A percentile compares a stretch with the other conserved stretches of the same genome.
Conservation (phyloP, 2,329 filamentous ascomycete species). For the Madurella fahalii region DNA sequence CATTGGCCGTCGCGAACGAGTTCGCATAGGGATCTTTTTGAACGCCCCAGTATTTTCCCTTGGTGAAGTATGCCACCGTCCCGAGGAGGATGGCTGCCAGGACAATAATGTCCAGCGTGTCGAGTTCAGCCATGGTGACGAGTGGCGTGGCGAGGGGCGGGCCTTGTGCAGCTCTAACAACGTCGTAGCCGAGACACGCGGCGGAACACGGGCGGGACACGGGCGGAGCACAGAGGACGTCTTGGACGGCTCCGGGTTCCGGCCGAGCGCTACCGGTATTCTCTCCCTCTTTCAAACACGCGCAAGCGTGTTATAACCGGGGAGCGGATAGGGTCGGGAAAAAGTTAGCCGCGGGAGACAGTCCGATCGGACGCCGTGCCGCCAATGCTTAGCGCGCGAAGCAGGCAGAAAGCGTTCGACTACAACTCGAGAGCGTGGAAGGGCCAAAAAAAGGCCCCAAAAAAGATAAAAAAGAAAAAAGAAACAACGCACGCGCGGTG, state of each 20-base stretch:
- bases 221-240: neutral
- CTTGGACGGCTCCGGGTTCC: neutral
- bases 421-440: neutral
- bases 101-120: slow-evolving; percentile 92
- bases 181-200: too few species aligned
- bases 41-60: slow-evolving; percentile 89
- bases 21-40: slow-evolving; percentile 83
- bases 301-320: too few species aligned
- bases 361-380: slow-evolving; percentile 4
- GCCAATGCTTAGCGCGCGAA: too few species aligned
- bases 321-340: slow-evolving; percentile 14
- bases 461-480: too few species aligned
- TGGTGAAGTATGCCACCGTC: slow-evolving; percentile 94
- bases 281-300: too few species aligned
- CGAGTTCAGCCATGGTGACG: slow-evolving; percentile 79
- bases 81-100: slow-evolving; percentile 79
- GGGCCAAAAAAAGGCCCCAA: too few species aligned
- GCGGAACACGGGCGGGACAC: neutral
- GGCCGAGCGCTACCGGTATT: too few species aligned
- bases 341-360: slow-evolving; percentile 17
- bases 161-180: neutral
- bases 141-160: neutral
- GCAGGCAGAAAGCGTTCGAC: too few species aligned
- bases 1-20: slow-evolving; percentile 65
- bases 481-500: neutral